Conservation (phyloP, 371 early-diverging fungal genomes). For the Lichtheimia ramosa region DNA sequence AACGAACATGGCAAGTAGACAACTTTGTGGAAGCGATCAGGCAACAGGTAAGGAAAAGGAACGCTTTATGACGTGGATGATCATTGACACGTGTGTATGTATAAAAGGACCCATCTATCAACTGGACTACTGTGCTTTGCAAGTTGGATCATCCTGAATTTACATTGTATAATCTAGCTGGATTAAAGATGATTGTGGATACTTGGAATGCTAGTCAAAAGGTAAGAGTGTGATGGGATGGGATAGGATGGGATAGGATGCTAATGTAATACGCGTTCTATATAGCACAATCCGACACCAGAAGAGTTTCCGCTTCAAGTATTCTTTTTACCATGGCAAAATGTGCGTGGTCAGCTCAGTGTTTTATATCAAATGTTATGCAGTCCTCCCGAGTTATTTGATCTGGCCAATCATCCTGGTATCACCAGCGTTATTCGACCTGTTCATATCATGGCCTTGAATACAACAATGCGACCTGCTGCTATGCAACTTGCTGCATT, state of each 20-base stretch:
- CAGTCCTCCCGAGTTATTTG: conserved; percentile 55
- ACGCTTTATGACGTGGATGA: not conserved
- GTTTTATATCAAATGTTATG: conserved; percentile 64
- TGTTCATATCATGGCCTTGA: conserved; percentile 50
- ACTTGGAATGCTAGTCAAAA: conserved; percentile 61
- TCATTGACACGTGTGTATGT: not conserved
- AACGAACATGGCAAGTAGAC: conserved; percentile 31
- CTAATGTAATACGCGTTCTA: not conserved
- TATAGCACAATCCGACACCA: not conserved
- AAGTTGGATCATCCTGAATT: conserved; percentile 72
- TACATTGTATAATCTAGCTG: conserved; percentile 53
- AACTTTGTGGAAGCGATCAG: conserved; percentile 34
- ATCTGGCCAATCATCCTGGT: conserved; percentile 36
- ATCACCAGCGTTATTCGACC: conserved; percentile 47
- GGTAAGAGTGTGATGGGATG: conserved; percentile 32
- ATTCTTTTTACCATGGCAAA: conserved; percentile 76
- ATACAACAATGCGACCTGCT: conserved; percentile 43
- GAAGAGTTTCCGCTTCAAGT: conserved; percentile 69
- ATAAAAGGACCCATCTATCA: conserved; percentile 49
- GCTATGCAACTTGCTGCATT: conserved; percentile 54
- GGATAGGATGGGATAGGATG: not conserved
- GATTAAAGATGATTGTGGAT: conserved; percentile 61
- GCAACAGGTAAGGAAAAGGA: conserved; percentile 22
- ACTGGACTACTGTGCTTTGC: conserved; percentile 64
- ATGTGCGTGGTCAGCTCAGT: conserved; percentile 71